Evolutionary conservation across 1,284 basidiomycete genomes (phyloP).

Genomic region (Malassezia dermatis): DNA sequence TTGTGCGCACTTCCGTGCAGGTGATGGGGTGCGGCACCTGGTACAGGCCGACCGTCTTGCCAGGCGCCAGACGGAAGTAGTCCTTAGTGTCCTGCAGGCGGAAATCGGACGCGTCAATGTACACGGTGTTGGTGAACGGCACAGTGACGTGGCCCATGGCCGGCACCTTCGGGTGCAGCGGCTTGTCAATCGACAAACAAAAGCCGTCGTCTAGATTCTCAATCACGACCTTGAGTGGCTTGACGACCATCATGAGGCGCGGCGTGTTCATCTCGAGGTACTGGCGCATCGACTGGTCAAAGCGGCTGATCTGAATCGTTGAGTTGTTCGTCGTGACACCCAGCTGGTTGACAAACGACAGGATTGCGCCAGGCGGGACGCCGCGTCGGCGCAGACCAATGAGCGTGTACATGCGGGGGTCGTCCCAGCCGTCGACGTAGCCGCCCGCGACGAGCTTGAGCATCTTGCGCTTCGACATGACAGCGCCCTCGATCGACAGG

Average conservation of each 20-base stretch:
- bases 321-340: slow-evolving; percentile 76
- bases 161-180: slow-evolving; percentile 86
- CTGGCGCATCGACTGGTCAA: slow-evolving; percentile 77
- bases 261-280: slow-evolving; percentile 83
- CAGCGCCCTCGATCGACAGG: slow-evolving; percentile 82
- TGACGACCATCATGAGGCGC: slow-evolving; percentile 81
- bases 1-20: slow-evolving; percentile 74
- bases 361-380: slow-evolving; percentile 86
- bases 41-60: slow-evolving; percentile 92
- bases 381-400: slow-evolving; percentile 88
- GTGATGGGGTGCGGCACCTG: slow-evolving; percentile 89
- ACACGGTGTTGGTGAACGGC: slow-evolving; percentile 79
- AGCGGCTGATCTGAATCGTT: slow-evolving; percentile 76
- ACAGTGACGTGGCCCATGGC: slow-evolving; percentile 71
- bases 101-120: slow-evolving; percentile 93
- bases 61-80: slow-evolving; percentile 94
- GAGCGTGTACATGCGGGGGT: slow-evolving; percentile 93
- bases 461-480: slow-evolving; percentile 96
- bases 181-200: slow-evolving; percentile 72
- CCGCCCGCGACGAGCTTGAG: slow-evolving; percentile 72
- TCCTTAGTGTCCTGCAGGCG: slow-evolving; percentile 79
- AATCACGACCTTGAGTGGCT: slow-evolving; percentile 71
- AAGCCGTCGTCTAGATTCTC: slow-evolving; percentile 85
- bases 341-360: slow-evolving; percentile 80
- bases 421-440: slow-evolving; percentile 88